Percentiles rank a stretch among this genome's conserved stretches.
Conservation (phyloP, 352 stramenopile genomes). For the Pythium pyrilobum region DNA sequence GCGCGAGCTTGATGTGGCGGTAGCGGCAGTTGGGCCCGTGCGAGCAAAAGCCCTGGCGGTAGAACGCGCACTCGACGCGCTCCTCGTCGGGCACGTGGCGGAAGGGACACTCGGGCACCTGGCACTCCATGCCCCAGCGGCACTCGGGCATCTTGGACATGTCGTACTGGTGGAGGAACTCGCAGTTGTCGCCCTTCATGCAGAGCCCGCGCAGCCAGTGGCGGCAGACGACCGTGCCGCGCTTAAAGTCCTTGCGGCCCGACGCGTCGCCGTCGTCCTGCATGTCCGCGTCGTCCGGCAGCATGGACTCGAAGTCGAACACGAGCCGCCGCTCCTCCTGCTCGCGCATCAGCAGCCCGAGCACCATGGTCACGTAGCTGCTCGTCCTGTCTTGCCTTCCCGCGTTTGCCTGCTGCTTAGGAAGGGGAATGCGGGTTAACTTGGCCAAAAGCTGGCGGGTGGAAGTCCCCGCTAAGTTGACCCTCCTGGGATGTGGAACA, state of each 20-base stretch:
- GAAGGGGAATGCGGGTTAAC: neutral
- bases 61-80: conserved; percentile 96
- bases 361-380: conserved; percentile 39
- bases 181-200: conserved; percentile 97
- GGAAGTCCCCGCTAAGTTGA: neutral
- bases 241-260: conserved; percentile 86
- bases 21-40: conserved; percentile 96
- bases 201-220: conserved; percentile 97
- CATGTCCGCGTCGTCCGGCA: conserved; percentile 64
- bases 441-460: neutral
- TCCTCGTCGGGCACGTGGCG: conserved; percentile 95
- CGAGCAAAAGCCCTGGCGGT: conserved; percentile 97
- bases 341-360: conserved; percentile 71
- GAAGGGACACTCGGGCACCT: conserved; percentile 96
- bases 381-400: neutral
- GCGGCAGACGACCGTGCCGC: conserved; percentile 95
- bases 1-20: conserved; percentile 89
- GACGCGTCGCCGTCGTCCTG: conserved; percentile 35
- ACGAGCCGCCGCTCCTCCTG: conserved; percentile 69
- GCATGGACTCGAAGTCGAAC: conserved; percentile 83
- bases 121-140: conserved; percentile 95
- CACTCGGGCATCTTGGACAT: conserved; percentile 97
- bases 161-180: conserved; percentile 96
- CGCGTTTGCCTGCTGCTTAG: neutral
- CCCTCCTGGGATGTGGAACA: neutral